Conservation (phyloP, 139 green algal species). For the Auxenochlorella protothecoides region DNA sequence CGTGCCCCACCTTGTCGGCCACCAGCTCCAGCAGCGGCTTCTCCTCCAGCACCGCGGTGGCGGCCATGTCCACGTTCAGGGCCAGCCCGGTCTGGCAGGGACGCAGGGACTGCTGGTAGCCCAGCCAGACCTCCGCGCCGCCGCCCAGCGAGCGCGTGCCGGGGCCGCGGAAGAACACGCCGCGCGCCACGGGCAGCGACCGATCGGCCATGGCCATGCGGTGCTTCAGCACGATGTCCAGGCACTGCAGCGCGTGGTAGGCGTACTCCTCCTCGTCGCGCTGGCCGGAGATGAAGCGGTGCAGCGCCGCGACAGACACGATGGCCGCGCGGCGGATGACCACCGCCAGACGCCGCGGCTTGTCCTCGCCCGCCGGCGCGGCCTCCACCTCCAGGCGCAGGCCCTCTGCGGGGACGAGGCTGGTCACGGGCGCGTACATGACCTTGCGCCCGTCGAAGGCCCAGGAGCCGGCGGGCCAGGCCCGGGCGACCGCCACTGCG, state of each 20-base stretch:
- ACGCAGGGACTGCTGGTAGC: slow-evolving; percentile 39
- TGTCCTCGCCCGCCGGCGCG: slow-evolving; percentile 5
- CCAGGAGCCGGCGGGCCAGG: slow-evolving; percentile 12
- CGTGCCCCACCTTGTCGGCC: slow-evolving; percentile 12
- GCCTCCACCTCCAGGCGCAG: slow-evolving; percentile 6
- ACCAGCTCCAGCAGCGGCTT: slow-evolving; percentile 19
- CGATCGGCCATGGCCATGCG: slow-evolving; percentile 11
- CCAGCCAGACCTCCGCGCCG: slow-evolving; percentile 43
- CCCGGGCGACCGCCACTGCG: not conserved
- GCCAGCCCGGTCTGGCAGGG: slow-evolving; percentile 35
- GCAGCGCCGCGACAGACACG: slow-evolving; percentile 10
- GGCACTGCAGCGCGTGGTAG: slow-evolving; percentile 33
- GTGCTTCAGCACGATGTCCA: slow-evolving; percentile 43
- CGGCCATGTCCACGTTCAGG: slow-evolving; percentile 47
- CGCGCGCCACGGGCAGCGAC: slow-evolving; percentile 20
- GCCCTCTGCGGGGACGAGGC: slow-evolving; percentile 10
- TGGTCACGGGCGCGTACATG: slow-evolving; percentile 14
- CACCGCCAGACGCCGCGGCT: slow-evolving; percentile 12
- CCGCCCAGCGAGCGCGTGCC: slow-evolving; percentile 19
- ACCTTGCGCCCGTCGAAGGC: slow-evolving; percentile 23
- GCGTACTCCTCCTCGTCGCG: slow-evolving; percentile 20
- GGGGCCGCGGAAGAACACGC: slow-evolving; percentile 32
- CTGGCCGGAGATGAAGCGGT: slow-evolving; percentile 5
- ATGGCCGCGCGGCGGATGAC: slow-evolving; percentile 14
- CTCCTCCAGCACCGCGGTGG: slow-evolving; percentile 37